Percentiles rank a stretch among this genome's conserved stretches.
phyloP scores from a whole-genome alignment of 2,329 filamentous ascomycete genomes.

The Cytospora schulzeri region DNA sequence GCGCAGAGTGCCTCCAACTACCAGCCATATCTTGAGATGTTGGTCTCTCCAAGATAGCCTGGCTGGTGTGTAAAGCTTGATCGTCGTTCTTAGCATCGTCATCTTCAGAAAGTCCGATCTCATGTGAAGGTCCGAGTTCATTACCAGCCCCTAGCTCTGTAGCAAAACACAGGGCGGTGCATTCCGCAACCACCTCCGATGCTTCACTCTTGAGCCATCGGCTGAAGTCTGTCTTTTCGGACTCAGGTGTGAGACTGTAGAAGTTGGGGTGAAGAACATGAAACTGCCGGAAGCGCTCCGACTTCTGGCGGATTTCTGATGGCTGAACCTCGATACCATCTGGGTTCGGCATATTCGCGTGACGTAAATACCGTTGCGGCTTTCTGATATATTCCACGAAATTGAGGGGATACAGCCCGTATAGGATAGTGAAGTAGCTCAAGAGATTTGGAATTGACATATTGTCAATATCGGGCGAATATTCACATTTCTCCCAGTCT shows the following conservation, averaged over 20 bases:
- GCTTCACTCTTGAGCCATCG: constrained; percentile 81
- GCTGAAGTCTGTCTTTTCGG: constrained; percentile 74
- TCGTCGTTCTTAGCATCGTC: constrained; percentile 36
- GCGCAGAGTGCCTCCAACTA: constrained; percentile 49
- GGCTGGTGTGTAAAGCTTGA: constrained; percentile 43
- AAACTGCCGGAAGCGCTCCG: constrained; percentile 71
- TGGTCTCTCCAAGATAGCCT: constrained; percentile 29
- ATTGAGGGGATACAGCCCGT: constrained; percentile 82
- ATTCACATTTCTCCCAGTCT: constrained; percentile 67
- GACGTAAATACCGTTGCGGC: constrained; percentile 75
- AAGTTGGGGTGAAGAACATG: constrained; percentile 85
- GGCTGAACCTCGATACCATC: constrained; percentile 80
- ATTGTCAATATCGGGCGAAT: constrained; percentile 64
- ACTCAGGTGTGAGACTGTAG: constrained; percentile 76
- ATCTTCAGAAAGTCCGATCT: constrained; percentile 23
- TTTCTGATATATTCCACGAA: constrained; percentile 86
- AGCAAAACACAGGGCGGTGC: constrained; percentile 65
- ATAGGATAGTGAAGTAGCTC: constrained; percentile 79
- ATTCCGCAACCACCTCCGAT: constrained; percentile 78
- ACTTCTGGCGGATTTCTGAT: constrained; percentile 73
- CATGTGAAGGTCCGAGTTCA: constrained; percentile 23
- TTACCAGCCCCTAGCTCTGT: constrained; percentile 31
- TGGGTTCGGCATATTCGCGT: constrained; percentile 68
- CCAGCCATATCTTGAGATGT: constrained; percentile 37
- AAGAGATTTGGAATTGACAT: constrained; percentile 66